These are phyloP conservation scores for Colletotrichum agaves DNA, from an alignment of 2,329 filamentous ascomycete genomes.

Conservation along the genomic window DNA sequence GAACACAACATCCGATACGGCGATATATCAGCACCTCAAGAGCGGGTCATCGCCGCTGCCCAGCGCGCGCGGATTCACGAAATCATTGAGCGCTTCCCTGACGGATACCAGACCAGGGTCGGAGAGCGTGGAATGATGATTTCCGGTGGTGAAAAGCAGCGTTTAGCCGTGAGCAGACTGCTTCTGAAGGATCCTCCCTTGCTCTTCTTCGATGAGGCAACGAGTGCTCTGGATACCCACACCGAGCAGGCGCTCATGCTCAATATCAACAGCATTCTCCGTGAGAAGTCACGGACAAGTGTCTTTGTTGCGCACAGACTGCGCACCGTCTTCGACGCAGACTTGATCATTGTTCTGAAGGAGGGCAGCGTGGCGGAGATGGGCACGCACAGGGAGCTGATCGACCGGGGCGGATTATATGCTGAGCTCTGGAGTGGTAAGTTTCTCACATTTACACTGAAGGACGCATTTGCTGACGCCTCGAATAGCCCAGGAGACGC, in stretches of 20 bases:
- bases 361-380: conserved; percentile 87
- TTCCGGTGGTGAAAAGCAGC: conserved; percentile 92
- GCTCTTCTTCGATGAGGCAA: conserved; percentile 95
- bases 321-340: conserved; percentile 92
- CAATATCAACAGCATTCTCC: conserved; percentile 92
- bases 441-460: conserved; percentile 45
- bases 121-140: conserved; percentile 98
- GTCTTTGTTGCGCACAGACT: conserved; percentile 95
- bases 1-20: conserved; percentile 97
- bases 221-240: conserved; percentile 90
- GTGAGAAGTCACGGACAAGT: conserved; percentile 88
- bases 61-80: conserved; percentile 87
- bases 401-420: conserved; percentile 84
- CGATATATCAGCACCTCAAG: conserved; percentile 77
- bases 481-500: conserved; percentile 69
- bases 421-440: conserved; percentile 89
- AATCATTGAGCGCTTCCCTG: conserved; percentile 80
- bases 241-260: conserved; percentile 90
- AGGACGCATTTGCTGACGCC: conserved; percentile 35
- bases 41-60: conserved; percentile 81
- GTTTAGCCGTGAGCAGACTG: conserved; percentile 83
- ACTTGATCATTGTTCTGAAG: conserved; percentile 90
- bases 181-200: conserved; percentile 90
- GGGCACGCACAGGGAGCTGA: conserved; percentile 86
- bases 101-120: conserved; percentile 91